phyloP scores from a whole-genome alignment of 108 stramenopile species.

The Nitzschia sp. region DNA sequence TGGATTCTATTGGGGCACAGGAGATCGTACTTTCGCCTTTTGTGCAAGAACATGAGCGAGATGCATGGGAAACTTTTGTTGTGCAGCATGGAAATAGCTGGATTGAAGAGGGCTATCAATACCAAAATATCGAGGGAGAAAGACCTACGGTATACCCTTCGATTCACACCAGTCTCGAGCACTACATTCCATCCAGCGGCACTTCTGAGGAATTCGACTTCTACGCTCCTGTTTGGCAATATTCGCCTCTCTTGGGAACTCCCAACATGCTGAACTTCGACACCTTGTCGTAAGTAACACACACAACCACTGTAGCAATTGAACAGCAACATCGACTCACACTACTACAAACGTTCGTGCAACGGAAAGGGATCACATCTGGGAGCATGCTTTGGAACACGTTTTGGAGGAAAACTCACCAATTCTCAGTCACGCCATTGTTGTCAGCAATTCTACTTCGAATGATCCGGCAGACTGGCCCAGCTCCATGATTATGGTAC shows the following conservation, averaged over 20 bases:
- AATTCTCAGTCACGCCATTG: slow-evolving; percentile 5
- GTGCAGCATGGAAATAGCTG: not conserved
- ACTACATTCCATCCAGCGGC: not conserved
- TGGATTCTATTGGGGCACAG: not conserved
- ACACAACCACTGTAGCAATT: too few species aligned
- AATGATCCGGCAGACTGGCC: not conserved
- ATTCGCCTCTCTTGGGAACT: too few species aligned
- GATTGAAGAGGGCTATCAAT: slow-evolving; percentile 1
- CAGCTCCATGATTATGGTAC: not conserved
- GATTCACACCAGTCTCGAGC: not conserved
- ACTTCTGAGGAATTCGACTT: too few species aligned
- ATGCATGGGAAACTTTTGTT: slow-evolving; percentile 10
- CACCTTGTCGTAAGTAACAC: too few species aligned
- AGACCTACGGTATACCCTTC: not conserved
- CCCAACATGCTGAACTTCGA: not conserved
- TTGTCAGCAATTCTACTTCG: not conserved
- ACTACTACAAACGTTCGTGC: too few species aligned
- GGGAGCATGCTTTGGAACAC: too few species aligned
- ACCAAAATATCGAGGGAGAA: not conserved
- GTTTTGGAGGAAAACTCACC: not conserved
- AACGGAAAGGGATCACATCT: too few species aligned
- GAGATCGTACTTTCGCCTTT: not conserved
- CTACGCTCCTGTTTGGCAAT: too few species aligned
- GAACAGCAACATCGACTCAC: too few species aligned
- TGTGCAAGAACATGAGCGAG: not conserved